Evolutionary conservation across 345 rosid species (phyloP).

Genomic region (Populus nigra): DNA sequence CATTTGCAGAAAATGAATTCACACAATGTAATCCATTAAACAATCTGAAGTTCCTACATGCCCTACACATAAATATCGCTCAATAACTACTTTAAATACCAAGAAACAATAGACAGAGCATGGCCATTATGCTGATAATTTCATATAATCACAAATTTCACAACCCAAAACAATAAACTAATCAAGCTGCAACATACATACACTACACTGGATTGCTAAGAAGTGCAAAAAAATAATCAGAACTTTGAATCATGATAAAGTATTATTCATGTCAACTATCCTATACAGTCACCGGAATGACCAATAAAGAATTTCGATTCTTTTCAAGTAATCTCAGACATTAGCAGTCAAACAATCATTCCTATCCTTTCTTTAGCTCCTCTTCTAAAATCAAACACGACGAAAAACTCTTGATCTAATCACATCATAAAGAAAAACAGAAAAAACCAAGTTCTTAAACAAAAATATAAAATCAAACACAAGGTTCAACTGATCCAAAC

Average conservation of each 20-base stretch:
- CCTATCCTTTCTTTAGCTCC: neutral
- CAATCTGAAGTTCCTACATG: conserved; percentile 38
- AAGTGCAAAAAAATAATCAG: neutral
- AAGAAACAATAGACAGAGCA: neutral
- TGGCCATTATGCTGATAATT: no score
- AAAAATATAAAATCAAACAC: neutral
- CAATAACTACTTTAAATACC: neutral
- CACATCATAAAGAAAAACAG: neutral
- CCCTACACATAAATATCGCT: conserved; percentile 33
- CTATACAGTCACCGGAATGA: neutral
- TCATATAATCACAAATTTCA: neutral
- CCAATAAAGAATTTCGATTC: neutral
- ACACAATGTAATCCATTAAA: conserved; percentile 38
- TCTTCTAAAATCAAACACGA: neutral
- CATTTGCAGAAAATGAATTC: conserved; percentile 26
- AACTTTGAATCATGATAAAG: neutral
- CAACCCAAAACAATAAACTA: neutral
- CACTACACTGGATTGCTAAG: neutral
- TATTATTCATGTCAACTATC: neutral
- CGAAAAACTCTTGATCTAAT: neutral
- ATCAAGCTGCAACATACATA: neutral
- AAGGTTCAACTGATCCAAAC: neutral
- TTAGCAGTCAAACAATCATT: neutral
- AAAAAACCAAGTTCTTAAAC: neutral
- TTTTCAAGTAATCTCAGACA: neutral